Conservation (phyloP, 257 asterid genomes). For the Cynanchum wilfordii region DNA sequence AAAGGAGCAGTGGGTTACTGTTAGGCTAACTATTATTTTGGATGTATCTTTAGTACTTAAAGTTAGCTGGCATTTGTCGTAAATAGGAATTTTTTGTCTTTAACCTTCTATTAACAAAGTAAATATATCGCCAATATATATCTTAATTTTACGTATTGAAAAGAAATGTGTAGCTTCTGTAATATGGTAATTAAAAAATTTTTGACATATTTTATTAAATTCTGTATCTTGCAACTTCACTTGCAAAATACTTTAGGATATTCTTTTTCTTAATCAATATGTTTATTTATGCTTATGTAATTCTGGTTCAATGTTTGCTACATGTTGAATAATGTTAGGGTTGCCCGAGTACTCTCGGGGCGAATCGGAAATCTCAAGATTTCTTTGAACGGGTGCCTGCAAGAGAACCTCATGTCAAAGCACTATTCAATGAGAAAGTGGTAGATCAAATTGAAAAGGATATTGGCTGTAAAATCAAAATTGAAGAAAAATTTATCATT, state of each 20-base stretch:
- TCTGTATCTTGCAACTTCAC: neutral
- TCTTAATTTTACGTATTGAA: neutral
- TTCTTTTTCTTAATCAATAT: neutral
- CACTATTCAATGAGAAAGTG: slow-evolving; percentile 72
- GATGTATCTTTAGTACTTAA: neutral
- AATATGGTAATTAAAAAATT: neutral
- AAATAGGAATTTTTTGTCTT: neutral
- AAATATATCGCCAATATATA: neutral
- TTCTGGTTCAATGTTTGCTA: neutral
- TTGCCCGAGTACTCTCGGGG: slow-evolving; percentile 97
- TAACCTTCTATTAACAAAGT: neutral
- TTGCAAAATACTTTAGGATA: neutral
- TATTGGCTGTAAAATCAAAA: slow-evolving; percentile 85
- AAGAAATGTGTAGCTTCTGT: neutral
- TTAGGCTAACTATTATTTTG: neutral
- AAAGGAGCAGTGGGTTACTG: neutral
- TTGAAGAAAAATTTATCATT: slow-evolving; percentile 88
- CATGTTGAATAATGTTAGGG: slow-evolving; percentile 52
- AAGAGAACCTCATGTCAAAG: slow-evolving; percentile 82
- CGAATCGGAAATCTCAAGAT: slow-evolving; percentile 91
- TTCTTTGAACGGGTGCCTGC: slow-evolving; percentile 96
- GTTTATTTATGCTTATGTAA: neutral
- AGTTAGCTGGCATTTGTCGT: neutral
- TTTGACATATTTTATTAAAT: neutral
- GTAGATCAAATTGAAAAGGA: slow-evolving; percentile 87